Conservation (phyloP, 73 alveolate genomes). For the Paramecium tetraurelia region DNA sequence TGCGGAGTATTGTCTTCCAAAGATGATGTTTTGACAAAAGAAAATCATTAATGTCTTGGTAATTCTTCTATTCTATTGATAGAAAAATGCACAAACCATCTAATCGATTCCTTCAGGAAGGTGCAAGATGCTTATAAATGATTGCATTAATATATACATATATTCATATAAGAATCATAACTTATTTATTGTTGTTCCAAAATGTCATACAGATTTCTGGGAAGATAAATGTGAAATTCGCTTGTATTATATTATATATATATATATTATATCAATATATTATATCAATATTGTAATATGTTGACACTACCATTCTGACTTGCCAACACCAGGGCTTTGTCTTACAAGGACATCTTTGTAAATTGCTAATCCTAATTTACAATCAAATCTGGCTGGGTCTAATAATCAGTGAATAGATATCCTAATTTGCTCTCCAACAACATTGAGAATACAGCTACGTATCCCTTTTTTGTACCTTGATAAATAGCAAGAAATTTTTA, state of each 20-base stretch:
- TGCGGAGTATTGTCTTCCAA: neutral
- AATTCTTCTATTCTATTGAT: neutral
- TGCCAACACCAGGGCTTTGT: neutral
- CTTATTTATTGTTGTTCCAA: neutral
- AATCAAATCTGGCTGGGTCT: neutral
- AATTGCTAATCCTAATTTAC: neutral
- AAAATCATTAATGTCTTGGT: conserved; percentile 5
- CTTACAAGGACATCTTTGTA: neutral
- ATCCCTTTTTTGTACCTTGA: conserved; percentile 13
- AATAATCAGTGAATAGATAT: neutral
- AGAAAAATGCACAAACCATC: conserved; percentile 8
- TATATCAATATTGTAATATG: conserved; percentile 26
- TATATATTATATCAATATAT: neutral
- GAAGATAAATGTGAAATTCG: neutral
- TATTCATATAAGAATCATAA: neutral
- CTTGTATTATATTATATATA: neutral
- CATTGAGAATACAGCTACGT: conserved; percentile 10
- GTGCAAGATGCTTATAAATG: conserved; percentile 14
- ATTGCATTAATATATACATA: neutral
- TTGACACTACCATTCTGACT: conserved; percentile 50
- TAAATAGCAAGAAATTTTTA: neutral
- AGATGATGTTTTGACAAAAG: conserved; percentile 20
- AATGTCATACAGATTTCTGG: neutral
- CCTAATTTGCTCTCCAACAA: conserved; percentile 21
- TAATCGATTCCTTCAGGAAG: neutral